A percentile compares a stretch with the other conserved stretches of the same genome.
phyloP scores from a whole-genome alignment of 2,329 filamentous ascomycete species.

The Fusarium sarcochroum region DNA sequence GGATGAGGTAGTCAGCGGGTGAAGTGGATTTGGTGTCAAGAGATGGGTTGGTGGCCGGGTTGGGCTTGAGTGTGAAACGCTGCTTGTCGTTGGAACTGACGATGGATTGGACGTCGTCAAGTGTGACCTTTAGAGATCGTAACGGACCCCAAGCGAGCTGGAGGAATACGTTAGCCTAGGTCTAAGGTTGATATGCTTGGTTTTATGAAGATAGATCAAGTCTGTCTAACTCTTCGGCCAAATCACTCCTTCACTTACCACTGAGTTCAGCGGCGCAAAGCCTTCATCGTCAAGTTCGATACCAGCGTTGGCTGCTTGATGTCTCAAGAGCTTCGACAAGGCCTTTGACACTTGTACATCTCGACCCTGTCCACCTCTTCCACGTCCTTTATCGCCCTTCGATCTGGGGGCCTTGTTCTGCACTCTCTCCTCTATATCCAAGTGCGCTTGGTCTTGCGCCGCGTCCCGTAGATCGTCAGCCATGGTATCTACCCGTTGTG shows the following conservation, averaged over 20 bases:
- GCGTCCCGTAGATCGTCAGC: constrained; percentile 20
- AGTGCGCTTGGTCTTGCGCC: constrained; percentile 26
- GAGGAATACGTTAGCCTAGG: constrained; percentile 10
- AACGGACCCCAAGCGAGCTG: constrained; percentile 71
- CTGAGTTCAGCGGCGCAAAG: constrained; percentile 69
- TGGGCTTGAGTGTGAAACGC: constrained; percentile 83
- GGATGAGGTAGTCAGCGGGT: constrained; percentile 83
- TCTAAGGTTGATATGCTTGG: neutral
- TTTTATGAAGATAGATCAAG: neutral
- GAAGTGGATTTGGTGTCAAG: constrained; percentile 55
- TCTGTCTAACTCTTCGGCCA: neutral
- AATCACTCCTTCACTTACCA: constrained; percentile 62
- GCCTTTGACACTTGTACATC: constrained; percentile 67
- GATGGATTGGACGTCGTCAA: constrained; percentile 78
- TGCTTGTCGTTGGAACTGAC: constrained; percentile 89
- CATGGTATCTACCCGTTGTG: constrained; percentile 32
- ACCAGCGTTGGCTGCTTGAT: constrained; percentile 70
- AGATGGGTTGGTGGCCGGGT: constrained; percentile 49
- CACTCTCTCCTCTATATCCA: constrained; percentile 45
- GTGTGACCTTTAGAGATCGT: constrained; percentile 78
- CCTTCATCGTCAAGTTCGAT: constrained; percentile 71
- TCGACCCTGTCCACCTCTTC: constrained; percentile 54
- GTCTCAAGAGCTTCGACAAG: constrained; percentile 67
- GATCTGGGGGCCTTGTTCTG: constrained; percentile 42
- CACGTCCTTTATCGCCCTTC: constrained; percentile 41